Conservation (phyloP, 1,139 yeast genomes). For the Diutina catenulata region DNA sequence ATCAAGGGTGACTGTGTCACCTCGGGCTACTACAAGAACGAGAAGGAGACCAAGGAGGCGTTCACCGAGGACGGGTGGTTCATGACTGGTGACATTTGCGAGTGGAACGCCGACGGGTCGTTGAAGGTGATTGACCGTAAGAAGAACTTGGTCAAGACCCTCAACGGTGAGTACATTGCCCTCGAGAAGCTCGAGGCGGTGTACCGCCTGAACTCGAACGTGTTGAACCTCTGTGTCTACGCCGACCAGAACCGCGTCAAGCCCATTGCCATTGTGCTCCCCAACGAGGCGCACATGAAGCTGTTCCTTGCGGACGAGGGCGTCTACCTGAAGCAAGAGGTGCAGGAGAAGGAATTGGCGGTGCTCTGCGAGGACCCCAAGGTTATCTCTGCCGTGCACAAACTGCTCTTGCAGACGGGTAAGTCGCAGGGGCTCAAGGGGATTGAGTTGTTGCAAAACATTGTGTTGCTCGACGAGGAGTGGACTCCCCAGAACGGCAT, state of each 20-base stretch:
- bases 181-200: conserved; percentile 80
- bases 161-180: conserved; percentile 96
- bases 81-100: conserved; percentile 94
- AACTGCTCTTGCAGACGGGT: conserved; percentile 63
- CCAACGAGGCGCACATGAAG: conserved; percentile 58
- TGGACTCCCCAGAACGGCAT: conserved; percentile 97
- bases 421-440: conserved; percentile 71
- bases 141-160: conserved; percentile 92
- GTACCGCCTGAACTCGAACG: conserved; percentile 74
- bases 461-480: conserved; percentile 75
- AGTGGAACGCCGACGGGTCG: conserved; percentile 76
- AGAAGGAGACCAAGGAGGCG: conserved; percentile 67
- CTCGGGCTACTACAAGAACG: conserved; percentile 72
- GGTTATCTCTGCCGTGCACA: conserved; percentile 42
- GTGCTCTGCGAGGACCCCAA: conserved; percentile 42
- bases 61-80: conserved; percentile 89
- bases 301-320: conserved; percentile 42
- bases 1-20: conserved; percentile 66
- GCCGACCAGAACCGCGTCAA: conserved; percentile 81
- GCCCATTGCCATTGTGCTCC: conserved; percentile 86
- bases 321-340: conserved; percentile 34
- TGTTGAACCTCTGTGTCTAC: conserved; percentile 78
- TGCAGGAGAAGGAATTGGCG: conserved; percentile 37
- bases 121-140: conserved; percentile 83
- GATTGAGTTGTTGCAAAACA: conserved; percentile 74